Base-by-base conservation (phyloP, 768 basidiomycete species). In the Pleurotus platypus region DNA sequence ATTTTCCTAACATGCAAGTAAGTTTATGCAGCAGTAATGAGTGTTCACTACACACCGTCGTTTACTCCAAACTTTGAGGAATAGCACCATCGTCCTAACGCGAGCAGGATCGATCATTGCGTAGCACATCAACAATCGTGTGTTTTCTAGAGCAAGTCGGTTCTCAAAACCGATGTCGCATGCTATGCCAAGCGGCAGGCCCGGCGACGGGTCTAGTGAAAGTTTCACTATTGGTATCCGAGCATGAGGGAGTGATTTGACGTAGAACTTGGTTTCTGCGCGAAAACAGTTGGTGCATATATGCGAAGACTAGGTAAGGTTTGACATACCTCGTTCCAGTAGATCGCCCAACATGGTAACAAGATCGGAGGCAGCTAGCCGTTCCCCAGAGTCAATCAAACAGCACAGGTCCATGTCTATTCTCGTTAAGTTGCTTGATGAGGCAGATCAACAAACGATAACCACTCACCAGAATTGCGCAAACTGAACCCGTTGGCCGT, bases 91-190 rank as follows among this genome's bases (percentile, higher is more conserved):
- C 0, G 94, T 95, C 63, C 94, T 81, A 57, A 99, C 88, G 64
- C 96, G 85, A 42, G 92, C 87, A 6, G 94, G 93, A 72, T 99
- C 96, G 66, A 98, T 84, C 80, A 93, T 93, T 62, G 96, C 95
- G 72, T 99, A 99, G 69, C 93, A 98, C 84, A 95, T 89, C 57
- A 99, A 79, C 58, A 99, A 74, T 56, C 96, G 83, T 35, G 96
- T 99, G 71, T 99, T 99, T 75, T 99, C 96, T 56, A 99, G 78
- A 24, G 96, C 96, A 55, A 99, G 79, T 66, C 95, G 83, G 73
- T 98, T 98, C 77, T 97, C 96, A 64, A 98, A 98, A 15, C 96
- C 96, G 62, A 99, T 99, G 70, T 99, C 96, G 69, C 96, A 98
- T 5, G 95, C 91, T 64, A 99, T 96, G 56, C 94, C 95, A 50